Conservation (phyloP, 2,329 filamentous ascomycete species). For the Neonectria magnoliae region DNA sequence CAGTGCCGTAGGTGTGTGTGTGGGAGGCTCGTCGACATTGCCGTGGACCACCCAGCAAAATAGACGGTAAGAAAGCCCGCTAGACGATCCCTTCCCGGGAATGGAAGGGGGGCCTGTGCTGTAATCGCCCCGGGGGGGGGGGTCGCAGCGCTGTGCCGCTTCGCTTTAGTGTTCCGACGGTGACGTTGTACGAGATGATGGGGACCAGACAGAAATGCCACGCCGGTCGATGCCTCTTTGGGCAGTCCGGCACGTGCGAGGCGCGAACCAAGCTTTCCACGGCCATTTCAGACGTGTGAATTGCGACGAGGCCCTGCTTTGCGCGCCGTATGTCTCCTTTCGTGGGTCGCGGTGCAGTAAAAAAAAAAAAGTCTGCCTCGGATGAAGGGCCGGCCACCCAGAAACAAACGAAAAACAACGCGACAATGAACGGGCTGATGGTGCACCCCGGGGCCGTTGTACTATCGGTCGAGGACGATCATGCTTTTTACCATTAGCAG, state of each 20-base stretch:
- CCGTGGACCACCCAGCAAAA: background rate
- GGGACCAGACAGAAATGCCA: too few species aligned
- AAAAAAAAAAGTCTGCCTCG: background rate
- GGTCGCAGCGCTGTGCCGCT: background rate
- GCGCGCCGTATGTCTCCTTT: background rate
- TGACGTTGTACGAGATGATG: background rate
- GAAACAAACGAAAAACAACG: background rate
- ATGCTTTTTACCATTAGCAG: background rate
- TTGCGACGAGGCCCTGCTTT: background rate
- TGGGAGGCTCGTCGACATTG: background rate
- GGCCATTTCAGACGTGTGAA: background rate
- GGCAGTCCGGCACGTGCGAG: constrained; percentile 5
- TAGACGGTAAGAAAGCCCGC: too few species aligned
- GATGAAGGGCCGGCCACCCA: background rate
- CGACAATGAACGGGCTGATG: background rate
- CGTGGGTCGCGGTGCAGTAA: background rate
- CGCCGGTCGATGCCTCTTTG: background rate
- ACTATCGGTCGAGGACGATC: background rate
- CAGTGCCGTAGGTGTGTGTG: background rate
- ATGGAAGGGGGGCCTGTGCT: too few species aligned
- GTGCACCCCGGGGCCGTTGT: background rate
- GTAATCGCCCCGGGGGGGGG: too few species aligned
- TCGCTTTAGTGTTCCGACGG: background rate
- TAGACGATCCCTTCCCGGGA: background rate
- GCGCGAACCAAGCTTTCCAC: background rate